Evolutionary conservation across 768 basidiomycete genomes (phyloP).

Genomic region (Suillus lakei): DNA sequence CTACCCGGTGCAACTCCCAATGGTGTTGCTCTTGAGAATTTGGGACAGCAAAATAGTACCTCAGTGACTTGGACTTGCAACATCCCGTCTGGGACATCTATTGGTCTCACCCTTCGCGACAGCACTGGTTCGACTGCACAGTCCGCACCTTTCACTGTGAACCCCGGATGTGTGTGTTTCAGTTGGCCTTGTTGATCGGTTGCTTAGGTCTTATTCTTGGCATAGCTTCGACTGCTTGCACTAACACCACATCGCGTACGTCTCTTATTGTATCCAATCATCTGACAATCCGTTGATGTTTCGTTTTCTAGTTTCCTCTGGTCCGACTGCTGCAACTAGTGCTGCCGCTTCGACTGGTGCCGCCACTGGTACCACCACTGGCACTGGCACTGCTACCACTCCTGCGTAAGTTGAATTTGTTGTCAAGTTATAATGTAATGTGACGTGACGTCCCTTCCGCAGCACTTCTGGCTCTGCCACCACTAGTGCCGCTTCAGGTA

Average conservation of each 20-base stretch:
- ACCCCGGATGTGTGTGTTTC: slow-evolving; percentile 51
- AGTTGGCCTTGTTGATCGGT: background rate
- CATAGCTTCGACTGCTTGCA: slow-evolving; percentile 42
- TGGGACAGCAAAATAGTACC: slow-evolving; percentile 45
- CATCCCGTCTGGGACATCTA: slow-evolving; percentile 50
- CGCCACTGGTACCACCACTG: slow-evolving; percentile 1
- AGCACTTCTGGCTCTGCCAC: slow-evolving; percentile 14
- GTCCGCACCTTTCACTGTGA: slow-evolving; percentile 56
- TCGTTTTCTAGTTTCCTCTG: slow-evolving; percentile 26
- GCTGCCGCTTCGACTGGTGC: slow-evolving; percentile 8
- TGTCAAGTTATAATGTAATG: slow-evolving; percentile 10
- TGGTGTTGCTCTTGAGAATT: slow-evolving; percentile 49
- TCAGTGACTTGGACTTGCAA: slow-evolving; percentile 61
- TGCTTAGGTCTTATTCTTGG: slow-evolving; percentile 16
- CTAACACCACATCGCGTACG: slow-evolving; percentile 30
- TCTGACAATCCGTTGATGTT: slow-evolving; percentile 17
- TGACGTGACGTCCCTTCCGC: slow-evolving; percentile 13
- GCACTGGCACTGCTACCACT: slow-evolving; percentile 9
- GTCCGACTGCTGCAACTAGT: slow-evolving; percentile 21
- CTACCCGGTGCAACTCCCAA: slow-evolving; percentile 52
- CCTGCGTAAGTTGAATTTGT: slow-evolving; percentile 24
- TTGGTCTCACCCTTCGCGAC: slow-evolving; percentile 70
- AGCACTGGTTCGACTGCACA: slow-evolving; percentile 53
- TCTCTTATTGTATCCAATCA: slow-evolving; percentile 22
- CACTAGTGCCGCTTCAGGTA: slow-evolving; percentile 32